Percentiles rank a stretch among this genome's conserved stretches.
Evolutionary conservation across 495 filamentous ascomycete genomes (phyloP).

Genomic region (Baudoinia panamericana): DNA sequence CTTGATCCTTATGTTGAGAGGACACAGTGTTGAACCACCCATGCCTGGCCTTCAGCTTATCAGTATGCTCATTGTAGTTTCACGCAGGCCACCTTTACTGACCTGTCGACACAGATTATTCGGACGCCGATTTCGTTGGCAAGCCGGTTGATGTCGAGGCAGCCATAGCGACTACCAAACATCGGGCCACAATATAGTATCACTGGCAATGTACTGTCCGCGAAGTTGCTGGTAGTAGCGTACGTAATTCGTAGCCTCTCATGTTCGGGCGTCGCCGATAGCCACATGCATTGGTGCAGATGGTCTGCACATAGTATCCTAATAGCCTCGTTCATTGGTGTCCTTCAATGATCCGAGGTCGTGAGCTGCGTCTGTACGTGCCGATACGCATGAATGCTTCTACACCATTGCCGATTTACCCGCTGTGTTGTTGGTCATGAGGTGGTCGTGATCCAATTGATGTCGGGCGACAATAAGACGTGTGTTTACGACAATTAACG

Average conservation of each 20-base stretch:
- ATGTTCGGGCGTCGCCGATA: constrained; percentile 13
- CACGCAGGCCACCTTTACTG: not conserved
- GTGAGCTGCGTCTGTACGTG: not conserved
- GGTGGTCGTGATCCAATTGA: too few relatives aligned
- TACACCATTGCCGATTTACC: too few relatives aligned
- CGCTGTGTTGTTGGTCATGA: too few relatives aligned
- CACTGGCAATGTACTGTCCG: constrained; percentile 9
- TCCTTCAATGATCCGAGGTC: not conserved
- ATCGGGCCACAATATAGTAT: constrained; percentile 18
- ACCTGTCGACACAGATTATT: constrained; percentile 18
- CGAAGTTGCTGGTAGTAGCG: constrained; percentile 19
- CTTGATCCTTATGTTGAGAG: constrained; percentile 28
- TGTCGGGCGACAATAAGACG: too few relatives aligned
- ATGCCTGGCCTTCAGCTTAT: constrained; percentile 20
- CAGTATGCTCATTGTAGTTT: not conserved
- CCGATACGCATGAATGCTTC: not conserved
- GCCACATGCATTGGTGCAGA: constrained; percentile 17
- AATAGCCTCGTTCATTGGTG: constrained; percentile 18
- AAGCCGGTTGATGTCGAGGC: constrained; percentile 8
- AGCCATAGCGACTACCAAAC: constrained; percentile 15
- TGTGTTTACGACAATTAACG: too few relatives aligned
- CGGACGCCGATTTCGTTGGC: constrained; percentile 10
- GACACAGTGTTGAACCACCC: constrained; percentile 34
- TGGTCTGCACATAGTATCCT: constrained; percentile 6
- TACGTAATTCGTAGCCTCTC: constrained; percentile 11